Evolutionary conservation across 1,284 basidiomycete species (phyloP), one percentile per base, ranked within the genome.

Genomic region (Xerocomus amazonicus): DNA sequence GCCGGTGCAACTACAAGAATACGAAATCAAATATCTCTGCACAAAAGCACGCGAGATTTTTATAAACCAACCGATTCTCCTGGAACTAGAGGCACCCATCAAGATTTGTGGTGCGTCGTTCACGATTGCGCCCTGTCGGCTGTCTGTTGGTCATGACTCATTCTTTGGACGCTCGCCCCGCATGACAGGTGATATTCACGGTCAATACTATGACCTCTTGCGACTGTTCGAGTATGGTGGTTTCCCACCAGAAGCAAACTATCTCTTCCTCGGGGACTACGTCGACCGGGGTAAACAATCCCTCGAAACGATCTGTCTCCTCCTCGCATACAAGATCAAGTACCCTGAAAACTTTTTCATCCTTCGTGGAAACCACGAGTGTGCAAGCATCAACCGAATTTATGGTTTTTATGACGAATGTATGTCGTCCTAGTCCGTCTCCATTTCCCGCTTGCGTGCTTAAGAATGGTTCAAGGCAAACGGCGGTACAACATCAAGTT

Each of bases 261-360:
- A 96, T 73, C 85, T 94, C 61, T 96, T 96, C 79, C 81, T 96
- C 43, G 92, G 92, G 55, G 92, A 95, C 73, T 96, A 95, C 67
- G 93, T 96, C 62, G 93, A 96, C 74, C 84, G 92, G 70, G 92
- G 93, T 62, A 96, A 96, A 73, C 92, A 95, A 71, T 90, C 86
- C 45, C 81, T 96, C 59, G 93, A 96, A 75, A 95, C 93, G 23
- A 96, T 96, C 69, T 94, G 91, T 63, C 79, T 90, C 31, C 79
- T 94, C 52, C 83, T 94, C 57, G 90, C 90, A 45, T 94, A 94
- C 84, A 94, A 94, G 82, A 96, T 96, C 82, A 96, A 96, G 80
- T 96, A 96, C 76, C 93, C 92, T 47, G 92, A 96, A 81, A 96
- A 96, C 77, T 96, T 96, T 73, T 96, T 96, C 75, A 91, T 96